Evolutionary conservation across 148 eudicot genomes (phyloP), one percentile per base, ranked within the genome.

Genomic region (Vaccinium darrowii): DNA sequence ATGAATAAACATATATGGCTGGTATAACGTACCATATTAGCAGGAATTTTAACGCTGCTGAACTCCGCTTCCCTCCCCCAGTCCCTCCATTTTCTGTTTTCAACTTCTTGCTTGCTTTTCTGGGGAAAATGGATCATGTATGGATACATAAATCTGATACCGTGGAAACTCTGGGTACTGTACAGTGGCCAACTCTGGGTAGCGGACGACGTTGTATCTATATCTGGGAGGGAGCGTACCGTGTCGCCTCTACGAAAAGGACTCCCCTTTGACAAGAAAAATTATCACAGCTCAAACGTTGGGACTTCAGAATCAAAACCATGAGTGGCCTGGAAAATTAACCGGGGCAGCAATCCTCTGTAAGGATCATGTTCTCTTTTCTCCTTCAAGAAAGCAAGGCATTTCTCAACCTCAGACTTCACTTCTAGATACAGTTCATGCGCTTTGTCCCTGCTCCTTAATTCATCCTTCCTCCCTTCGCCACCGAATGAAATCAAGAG

Each of bases 351-450:
- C 33, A 93, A 50, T 84, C 85, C 89, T 84, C 96, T 86, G 58
- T 92, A 93, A 19, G 98, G 95, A 80, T 93, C 98, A 8, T 49
- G 81, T 87, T 95, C 93, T 84, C 95, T 88, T 60, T 95, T 93
- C 88, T 91, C 90, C 87, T 91, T 91, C 83, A 95, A 87, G 86
- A 88, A 95, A 73, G 85, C 88, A 62, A 95, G 88, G 85, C 93
- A 91, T 19, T 49, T 91, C 88, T 95, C 93, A 39, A 95, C 98
- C 87, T 93, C 97, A 1, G 88, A 85, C 79, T 92, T 92, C 82
- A 95, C 95, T 62, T 95, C 88, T 65, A 84, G 16, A 78, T 95
- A 95, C 76, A 95, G 4, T 86, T 90, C 92, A 3, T 91, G 87
- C 19, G 92, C 91, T 83, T 91, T 91, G 15, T 92, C 87, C 80